Evolutionary conservation across 2,329 filamentous ascomycete genomes (phyloP), one percentile per base, ranked within the genome.

Genomic region (Cercospora citrullina): DNA sequence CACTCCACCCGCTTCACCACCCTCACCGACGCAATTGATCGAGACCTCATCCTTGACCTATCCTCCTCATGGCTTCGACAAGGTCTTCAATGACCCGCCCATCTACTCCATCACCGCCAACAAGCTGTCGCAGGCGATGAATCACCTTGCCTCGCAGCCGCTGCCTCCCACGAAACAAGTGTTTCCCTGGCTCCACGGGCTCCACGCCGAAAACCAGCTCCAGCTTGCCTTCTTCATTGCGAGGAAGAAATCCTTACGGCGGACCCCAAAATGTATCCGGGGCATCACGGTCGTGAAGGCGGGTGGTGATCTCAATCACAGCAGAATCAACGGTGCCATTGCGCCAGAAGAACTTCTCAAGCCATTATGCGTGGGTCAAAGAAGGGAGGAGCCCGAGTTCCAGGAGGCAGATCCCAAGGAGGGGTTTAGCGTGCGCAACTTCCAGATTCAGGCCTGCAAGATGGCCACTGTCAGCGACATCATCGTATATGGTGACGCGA

Each of bases 401-500:
- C 82, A 93, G 69, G 92, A 96, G 53, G 86, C 90, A 48, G 95
- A 99, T 76, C 95, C 95, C 1, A 87, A 83, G 65, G 92, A 96
- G 72, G 95, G 95, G 8, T 98, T 98, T 77, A 97, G 93, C 4
- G 94, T 98, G 53, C 89, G 95, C 57, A 98, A 98, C 79, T 99
- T 99, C 77, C 94, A 98, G 75, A 98, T 98, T 45, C 95, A 99
- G 79, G 87, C 92, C 0, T 91, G 91, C 67, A 99, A 99, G 79
- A 83, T 92, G 72, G 94, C 94, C 64, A 88, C 91, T 72, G 87
- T 95, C 8, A 97, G 94, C 0, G 95, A 99, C 78, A 92, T 99
- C 71, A 86, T 99, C 48, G 87, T 99, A 0, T 99, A 99, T 77
- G 93, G 93, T 12, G 91, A 94, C 64, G 87, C 92, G 71, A 81